Evolutionary conservation across 805 yeast genomes (phyloP).

Genomic region (Soucietia sequanensis): DNA sequence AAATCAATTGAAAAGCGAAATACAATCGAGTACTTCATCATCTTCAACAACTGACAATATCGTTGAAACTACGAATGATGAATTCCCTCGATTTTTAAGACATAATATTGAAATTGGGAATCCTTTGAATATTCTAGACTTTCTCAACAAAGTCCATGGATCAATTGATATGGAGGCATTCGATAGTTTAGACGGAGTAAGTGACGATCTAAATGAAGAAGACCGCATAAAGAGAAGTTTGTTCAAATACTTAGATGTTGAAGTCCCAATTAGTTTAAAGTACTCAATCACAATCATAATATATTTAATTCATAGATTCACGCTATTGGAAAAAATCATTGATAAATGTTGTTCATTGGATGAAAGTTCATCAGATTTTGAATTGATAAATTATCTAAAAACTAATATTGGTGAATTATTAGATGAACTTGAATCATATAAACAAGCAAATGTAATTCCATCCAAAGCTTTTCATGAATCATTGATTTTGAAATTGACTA

Average conservation of each 20-base stretch:
- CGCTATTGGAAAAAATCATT: background rate
- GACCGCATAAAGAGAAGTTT: background rate
- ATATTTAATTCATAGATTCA: background rate
- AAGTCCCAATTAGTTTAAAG: background rate
- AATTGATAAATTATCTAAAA: no score
- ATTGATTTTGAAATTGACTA: constrained; percentile 14
- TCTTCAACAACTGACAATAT: no score
- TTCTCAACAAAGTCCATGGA: background rate
- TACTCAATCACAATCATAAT: background rate
- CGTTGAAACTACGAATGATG: no score
- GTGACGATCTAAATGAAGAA: no score
- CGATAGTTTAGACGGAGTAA: no score
- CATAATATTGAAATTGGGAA: background rate
- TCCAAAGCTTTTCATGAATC: constrained; percentile 11
- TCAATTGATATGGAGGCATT: background rate
- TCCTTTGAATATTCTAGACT: background rate
- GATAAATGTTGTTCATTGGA: background rate
- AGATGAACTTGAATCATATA: constrained; percentile 3
- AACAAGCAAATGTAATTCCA: background rate
- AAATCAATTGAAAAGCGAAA: background rate
- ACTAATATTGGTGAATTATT: background rate
- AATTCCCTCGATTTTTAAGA: background rate
- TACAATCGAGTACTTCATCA: background rate
- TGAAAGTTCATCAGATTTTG: background rate
- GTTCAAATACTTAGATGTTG: background rate